Conservation (phyloP, 441 rosid genomes). For the Rhodomyrtus psidioides region DNA sequence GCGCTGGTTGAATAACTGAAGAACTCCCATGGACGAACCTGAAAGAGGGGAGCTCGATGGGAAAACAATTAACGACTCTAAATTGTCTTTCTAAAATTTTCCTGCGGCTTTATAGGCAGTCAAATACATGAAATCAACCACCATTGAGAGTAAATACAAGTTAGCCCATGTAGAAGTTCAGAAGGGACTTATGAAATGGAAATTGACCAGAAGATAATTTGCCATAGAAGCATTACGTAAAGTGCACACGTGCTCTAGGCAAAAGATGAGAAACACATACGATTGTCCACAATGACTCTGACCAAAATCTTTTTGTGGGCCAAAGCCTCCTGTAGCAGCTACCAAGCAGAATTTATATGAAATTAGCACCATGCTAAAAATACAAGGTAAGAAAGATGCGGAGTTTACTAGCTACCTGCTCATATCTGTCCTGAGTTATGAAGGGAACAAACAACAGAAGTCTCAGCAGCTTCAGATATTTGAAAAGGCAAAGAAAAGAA, state of each 20-base stretch:
- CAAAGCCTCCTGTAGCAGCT: constrained; percentile 30
- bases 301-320: constrained; percentile 35
- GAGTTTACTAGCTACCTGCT: constrained; percentile 28
- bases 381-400: background rate
- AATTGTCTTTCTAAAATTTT: background rate
- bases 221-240: background rate
- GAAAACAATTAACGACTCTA: too few species aligned
- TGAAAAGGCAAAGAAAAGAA: constrained; percentile 39
- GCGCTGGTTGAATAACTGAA: constrained; percentile 38
- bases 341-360: constrained; percentile 2
- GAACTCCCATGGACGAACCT: constrained; percentile 49
- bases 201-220: background rate
- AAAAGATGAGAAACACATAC: constrained; percentile 26
- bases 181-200: background rate
- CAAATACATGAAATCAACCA: background rate
- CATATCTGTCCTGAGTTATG: constrained; percentile 47
- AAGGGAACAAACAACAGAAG: constrained; percentile 36
- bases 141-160: background rate
- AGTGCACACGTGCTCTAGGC: background rate
- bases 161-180: background rate
- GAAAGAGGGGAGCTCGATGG: background rate
- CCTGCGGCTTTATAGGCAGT: background rate
- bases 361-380: background rate
- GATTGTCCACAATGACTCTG: constrained; percentile 41
- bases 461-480: constrained; percentile 55